Base-by-base conservation (phyloP, 2,329 filamentous ascomycete species). In the Colletotrichum tabaci region DNA sequence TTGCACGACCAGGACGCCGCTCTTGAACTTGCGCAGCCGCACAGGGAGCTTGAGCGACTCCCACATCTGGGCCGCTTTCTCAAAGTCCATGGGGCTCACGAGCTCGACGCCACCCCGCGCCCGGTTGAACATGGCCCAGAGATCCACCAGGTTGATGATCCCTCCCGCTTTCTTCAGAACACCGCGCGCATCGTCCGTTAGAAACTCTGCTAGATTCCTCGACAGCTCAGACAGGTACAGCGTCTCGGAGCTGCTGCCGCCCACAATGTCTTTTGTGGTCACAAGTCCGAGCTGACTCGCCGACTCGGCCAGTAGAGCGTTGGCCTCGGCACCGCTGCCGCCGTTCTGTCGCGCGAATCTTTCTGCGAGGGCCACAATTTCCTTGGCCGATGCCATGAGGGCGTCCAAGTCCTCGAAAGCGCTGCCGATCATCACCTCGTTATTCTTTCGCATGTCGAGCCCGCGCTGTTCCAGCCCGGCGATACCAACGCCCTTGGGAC, bases 341-440 rank as follows among this genome's bases (percentile, higher is more conserved):
- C 86, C 85, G 73, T 89, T 89, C 23, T 95, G 93, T 15, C 90
- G 87, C 2, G 94, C 91, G 76, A 98, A 96, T 18, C 91, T 91
- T 81, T 98, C 96, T 0, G 96, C 96, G 52, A 99, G 90, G 6
- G 95, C 94, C 61, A 98, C 92, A 60, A 99, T 94, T 79, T 99
- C 94, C 79, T 98, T 98, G 6, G 96, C 96, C 4, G 96, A 98
- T 3, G 95, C 94, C 96, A 98, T 99, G 47, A 99, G 87, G 4
- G 96, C 95, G 79, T 98, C 96, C 0, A 99, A 88, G 78, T 99
- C 96, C 79, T 98, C 96, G 77, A 99, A 99, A 0, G 96, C 95
- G 74, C 90, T 95, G 35, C 96, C 96, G 74, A 99, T 98, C 61
- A 98, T 92, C 12, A 94, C 84, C 81, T 98, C 95, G 76, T 98